Evolutionary conservation across 2,329 filamentous ascomycete genomes (phyloP), one percentile per base, ranked within the genome.

Genomic region (Lachnellula willkommii): DNA sequence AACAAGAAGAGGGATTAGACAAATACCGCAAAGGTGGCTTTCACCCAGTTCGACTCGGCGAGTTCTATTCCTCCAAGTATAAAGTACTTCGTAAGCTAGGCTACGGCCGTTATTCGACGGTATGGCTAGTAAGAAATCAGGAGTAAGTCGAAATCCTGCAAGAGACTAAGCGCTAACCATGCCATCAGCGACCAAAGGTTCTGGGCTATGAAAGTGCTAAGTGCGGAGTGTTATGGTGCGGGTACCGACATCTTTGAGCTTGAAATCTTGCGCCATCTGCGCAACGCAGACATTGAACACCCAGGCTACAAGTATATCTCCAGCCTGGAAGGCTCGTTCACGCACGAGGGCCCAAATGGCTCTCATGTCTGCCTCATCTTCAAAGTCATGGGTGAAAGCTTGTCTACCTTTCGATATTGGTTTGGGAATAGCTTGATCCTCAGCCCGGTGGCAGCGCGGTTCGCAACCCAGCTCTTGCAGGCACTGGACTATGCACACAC

Each of bases 401-500:
- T 61, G 22, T 24, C 22, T 3, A 24, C 22, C 22, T 24, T 24
- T 24, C 22, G 22, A 24, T 24, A 24, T 24, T 24, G 22, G 22
- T 24, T 24, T 24, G 22, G 22, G 2, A 24, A 24, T 24, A 5
- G 22, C 22, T 24, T 24, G 22, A 24, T 24, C 22, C 22, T 24
- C 22, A 24, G 22, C 22, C 22, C 22, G 22, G 22, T 24, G 22
- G 22, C 22, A 24, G 22, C 22, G 22, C 22, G 22, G 22, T 24
- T 68, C 32, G 61, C 60, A 3, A 49, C 50, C 15, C 63, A 68
- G 17, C 60, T 69, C 6, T 50, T 67, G 2, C 26, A 47, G 2
- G 66, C 63, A 5, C 57, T 69, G 9, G 65, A 68, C 47, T 68
- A 63, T 39, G 63, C 63, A 6, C 67, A 68, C 50, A 26, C 52